Percentiles rank a stretch among this genome's conserved stretches.
phyloP scores from a whole-genome alignment of 352 stramenopile genomes.

The Phytophthora ohioensis region DNA sequence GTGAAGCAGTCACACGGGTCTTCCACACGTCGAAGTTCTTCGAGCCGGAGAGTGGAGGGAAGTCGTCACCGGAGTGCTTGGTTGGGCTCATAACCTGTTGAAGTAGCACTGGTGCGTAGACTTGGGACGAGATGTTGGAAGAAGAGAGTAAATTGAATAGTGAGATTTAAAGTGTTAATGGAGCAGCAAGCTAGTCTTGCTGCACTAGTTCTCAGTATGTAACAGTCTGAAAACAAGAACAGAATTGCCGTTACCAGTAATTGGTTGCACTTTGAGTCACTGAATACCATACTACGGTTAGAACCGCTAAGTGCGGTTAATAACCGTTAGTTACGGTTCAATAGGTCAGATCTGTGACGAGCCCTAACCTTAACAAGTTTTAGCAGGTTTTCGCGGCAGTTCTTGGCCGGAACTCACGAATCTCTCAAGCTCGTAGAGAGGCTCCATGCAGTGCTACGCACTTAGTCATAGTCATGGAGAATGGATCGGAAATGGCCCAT shows the following conservation, averaged over 20 bases:
- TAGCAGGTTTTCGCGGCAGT: too few species aligned
- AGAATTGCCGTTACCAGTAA: background rate
- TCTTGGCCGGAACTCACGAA: too few species aligned
- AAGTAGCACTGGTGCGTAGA: background rate
- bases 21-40: slow-evolving; percentile 17
- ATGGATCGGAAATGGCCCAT: too few species aligned
- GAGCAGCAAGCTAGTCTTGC: too few species aligned
- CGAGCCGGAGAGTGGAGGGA: slow-evolving; percentile 8
- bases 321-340: too few species aligned
- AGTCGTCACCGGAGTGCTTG: slow-evolving; percentile 18
- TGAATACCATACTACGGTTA: background rate
- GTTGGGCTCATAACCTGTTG: slow-evolving; percentile 22
- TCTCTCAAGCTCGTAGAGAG: too few species aligned
- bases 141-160: too few species aligned
- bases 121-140: too few species aligned
- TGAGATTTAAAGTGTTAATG: too few species aligned
- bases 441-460: too few species aligned
- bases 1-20: slow-evolving; percentile 3
- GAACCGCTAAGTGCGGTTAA: background rate
- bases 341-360: background rate
- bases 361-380: background rate
- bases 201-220: too few species aligned
- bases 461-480: too few species aligned
- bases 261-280: background rate
- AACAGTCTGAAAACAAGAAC: background rate